Base-by-base conservation (phyloP, 257 asterid species). In the Capsicum chinense region DNA sequence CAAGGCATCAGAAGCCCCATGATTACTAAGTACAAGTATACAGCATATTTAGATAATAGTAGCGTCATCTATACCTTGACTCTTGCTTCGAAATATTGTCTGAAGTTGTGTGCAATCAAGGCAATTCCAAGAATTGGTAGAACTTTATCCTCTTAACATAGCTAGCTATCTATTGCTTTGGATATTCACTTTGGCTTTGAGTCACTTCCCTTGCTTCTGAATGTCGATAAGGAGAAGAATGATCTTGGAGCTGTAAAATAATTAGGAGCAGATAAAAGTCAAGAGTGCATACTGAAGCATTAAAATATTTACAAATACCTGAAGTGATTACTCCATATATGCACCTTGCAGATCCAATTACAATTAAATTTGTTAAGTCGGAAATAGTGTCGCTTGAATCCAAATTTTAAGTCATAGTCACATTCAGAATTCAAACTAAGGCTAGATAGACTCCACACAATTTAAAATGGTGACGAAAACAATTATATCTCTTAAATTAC, bases 131-230 rank as follows among this genome's bases (percentile, higher is more conserved):
- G 85, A 71, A 80, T 73, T 35, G 15, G 83, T 63, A 50, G 44
- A 66, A 35, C 73, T 64, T 74, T 84, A 82, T 52, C 21, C 64
- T 54, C 54, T 54, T 15, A 54, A 33, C 33, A 26, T 26, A 26
- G 33, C 14, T 57, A 54, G 64, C 4, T 33, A 78, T 14, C 64
- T 78, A 26, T 52, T 17, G 82, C 26, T 78, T 70, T 42, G 69
- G 79, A 87, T 14, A 62, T 37, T 90, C 88, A 93, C 90, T 97
- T 90, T 83, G 93, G 93, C 89, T 93, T 97, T 6, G 95, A 90
- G 70, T 97, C 99, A 56, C 94, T 91, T 86, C 97, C 99, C 86
- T 97, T 97, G 96, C 97, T 91, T 89, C 98, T 92, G 83, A 97
- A 95, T 56, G 98, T 83, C 3, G 99, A 92, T 58, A 93, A 88